A percentile compares a stretch with the other conserved stretches of the same genome.
Evolutionary conservation across 169 alveolate species (phyloP).

Genomic region (Plasmodium blacklocki): DNA sequence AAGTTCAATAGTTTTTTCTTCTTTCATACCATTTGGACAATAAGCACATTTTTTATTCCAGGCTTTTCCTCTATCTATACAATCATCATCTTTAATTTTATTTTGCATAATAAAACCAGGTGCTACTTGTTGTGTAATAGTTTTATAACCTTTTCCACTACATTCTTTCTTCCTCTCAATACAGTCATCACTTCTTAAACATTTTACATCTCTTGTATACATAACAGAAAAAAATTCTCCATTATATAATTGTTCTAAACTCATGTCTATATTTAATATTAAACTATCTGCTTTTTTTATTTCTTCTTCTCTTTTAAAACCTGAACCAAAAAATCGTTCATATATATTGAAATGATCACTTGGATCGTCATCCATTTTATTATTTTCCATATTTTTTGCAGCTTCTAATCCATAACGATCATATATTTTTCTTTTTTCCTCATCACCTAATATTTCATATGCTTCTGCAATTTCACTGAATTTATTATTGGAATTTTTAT

Average conservation of each 20-base stretch:
- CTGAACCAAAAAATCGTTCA: conserved; percentile 82
- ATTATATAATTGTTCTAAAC: conserved; percentile 85
- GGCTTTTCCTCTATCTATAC: conserved; percentile 88
- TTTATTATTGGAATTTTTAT: conserved; percentile 87
- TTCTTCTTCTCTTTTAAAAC: conserved; percentile 78
- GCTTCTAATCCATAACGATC: conserved; percentile 94
- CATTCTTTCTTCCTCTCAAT: conserved; percentile 85
- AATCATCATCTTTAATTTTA: conserved; percentile 87
- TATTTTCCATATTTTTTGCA: conserved; percentile 81
- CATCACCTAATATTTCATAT: conserved; percentile 91
- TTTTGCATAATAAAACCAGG: conserved; percentile 90
- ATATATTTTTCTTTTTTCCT: conserved; percentile 90
- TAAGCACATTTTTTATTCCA: conserved; percentile 84
- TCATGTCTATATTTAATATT: conserved; percentile 80
- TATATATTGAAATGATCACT: conserved; percentile 80
- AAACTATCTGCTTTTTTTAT: conserved; percentile 84
- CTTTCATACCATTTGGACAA: conserved; percentile 73
- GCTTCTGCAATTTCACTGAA: conserved; percentile 93
- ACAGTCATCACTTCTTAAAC: conserved; percentile 88
- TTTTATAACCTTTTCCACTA: conserved; percentile 85
- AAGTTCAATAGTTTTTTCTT: conserved; percentile 77
- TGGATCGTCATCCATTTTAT: conserved; percentile 72
- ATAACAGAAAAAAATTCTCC: conserved; percentile 83
- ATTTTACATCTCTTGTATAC: conserved; percentile 80
- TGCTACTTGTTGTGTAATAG: conserved; percentile 88